Evolutionary conservation across 306 rosid genomes (phyloP).

Genomic region (Hippophae rhamnoides): DNA sequence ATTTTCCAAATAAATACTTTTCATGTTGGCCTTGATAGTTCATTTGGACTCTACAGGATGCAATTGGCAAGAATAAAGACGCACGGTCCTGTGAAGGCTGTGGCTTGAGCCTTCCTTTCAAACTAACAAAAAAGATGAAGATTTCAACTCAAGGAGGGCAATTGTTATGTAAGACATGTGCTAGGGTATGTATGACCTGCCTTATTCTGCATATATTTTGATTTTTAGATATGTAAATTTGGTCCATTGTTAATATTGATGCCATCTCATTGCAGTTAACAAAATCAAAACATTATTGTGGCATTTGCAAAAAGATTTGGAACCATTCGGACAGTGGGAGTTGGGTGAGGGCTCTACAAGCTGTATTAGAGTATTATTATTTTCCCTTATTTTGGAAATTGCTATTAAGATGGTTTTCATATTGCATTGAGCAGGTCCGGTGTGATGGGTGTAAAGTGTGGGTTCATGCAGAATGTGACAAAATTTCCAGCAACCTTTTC

Average conservation of each 20-base stretch:
- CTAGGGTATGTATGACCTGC: constrained; percentile 57
- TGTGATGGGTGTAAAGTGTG: constrained; percentile 99
- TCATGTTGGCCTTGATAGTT: constrained; percentile 11
- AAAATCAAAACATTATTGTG: constrained; percentile 85
- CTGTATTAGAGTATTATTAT: constrained; percentile 11
- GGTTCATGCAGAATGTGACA: constrained; percentile 98
- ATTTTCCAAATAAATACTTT: constrained; percentile 1
- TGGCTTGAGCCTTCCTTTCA: constrained; percentile 49
- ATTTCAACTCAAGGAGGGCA: constrained; percentile 44
- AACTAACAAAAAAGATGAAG: constrained; percentile 48
- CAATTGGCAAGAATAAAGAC: constrained; percentile 44
- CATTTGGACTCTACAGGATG: constrained; percentile 38
- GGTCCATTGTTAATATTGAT: constrained; percentile 17
- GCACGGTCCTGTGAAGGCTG: constrained; percentile 71
- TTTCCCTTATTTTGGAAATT: constrained; percentile 6
- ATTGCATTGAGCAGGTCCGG: constrained; percentile 60
- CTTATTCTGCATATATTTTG: constrained; percentile 18
- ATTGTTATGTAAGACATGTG: constrained; percentile 70
- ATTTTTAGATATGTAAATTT: constrained; percentile 9
- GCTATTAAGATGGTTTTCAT: constrained; percentile 16
- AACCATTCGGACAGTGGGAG: constrained; percentile 93
- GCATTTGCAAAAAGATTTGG: constrained; percentile 94
- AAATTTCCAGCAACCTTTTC: constrained; percentile 65
- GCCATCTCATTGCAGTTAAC: constrained; percentile 47
- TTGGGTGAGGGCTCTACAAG: constrained; percentile 66